Evolutionary conservation across 768 basidiomycete genomes (phyloP).

Genomic region (Trametes meyenii): DNA sequence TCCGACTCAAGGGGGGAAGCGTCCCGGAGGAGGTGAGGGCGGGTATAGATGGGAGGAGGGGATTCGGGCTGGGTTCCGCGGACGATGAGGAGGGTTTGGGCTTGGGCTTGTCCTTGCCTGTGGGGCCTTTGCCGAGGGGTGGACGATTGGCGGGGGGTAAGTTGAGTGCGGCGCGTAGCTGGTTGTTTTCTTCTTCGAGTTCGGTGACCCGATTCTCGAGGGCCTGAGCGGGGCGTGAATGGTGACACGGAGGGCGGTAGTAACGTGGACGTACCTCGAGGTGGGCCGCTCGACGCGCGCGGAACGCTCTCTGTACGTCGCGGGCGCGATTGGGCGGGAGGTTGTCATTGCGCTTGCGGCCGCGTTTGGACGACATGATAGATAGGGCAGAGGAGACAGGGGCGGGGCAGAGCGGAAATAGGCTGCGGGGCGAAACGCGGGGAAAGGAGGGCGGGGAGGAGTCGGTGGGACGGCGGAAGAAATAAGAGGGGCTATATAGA

Average conservation of each 20-base stretch:
- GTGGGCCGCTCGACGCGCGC: slow-evolving; percentile 86
- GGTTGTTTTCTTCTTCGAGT: slow-evolving; percentile 82
- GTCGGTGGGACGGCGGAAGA: slow-evolving; percentile 36
- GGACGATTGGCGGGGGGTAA: slow-evolving; percentile 75
- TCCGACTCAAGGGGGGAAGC: slow-evolving; percentile 24
- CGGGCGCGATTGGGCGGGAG: slow-evolving; percentile 81
- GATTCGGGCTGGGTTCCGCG: background rate
- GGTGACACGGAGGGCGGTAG: slow-evolving; percentile 18
- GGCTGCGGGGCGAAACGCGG: slow-evolving; percentile 1
- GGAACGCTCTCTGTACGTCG: slow-evolving; percentile 88
- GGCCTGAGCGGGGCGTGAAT: slow-evolving; percentile 50
- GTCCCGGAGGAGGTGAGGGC: slow-evolving; percentile 24
- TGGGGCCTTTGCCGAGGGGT: slow-evolving; percentile 81
- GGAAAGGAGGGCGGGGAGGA: slow-evolving; percentile 11
- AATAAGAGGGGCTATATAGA: slow-evolving; percentile 34
- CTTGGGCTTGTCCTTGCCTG: slow-evolving; percentile 81
- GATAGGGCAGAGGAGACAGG: slow-evolving; percentile 10
- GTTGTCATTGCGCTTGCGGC: slow-evolving; percentile 81
- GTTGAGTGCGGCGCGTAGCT: slow-evolving; percentile 69
- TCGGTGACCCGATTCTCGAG: slow-evolving; percentile 80
- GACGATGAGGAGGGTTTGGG: slow-evolving; percentile 15
- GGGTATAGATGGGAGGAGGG: slow-evolving; percentile 20
- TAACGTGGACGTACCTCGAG: slow-evolving; percentile 57
- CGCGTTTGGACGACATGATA: slow-evolving; percentile 82
- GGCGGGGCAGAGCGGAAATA: slow-evolving; percentile 14